Percentiles rank a stretch among this genome's conserved stretches.
phyloP scores from a whole-genome alignment of 345 rosid genomes.

The Syzygium jambos region DNA sequence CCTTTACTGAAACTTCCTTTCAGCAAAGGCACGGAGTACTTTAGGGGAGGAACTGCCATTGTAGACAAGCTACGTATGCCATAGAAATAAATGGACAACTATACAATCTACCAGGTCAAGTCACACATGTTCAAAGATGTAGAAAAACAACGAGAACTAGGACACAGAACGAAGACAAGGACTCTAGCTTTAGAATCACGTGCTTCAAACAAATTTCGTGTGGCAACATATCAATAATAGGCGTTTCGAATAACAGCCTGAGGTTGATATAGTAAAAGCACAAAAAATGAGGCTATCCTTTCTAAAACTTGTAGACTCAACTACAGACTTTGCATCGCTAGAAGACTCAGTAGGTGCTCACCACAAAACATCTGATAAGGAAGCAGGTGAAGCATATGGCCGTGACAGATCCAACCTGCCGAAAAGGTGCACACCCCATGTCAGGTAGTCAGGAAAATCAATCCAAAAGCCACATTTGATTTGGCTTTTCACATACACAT shows the following conservation, averaged over 20 bases:
- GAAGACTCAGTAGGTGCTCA: conserved; percentile 16
- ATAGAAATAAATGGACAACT: background rate
- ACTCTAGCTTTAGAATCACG: background rate
- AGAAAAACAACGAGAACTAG: background rate
- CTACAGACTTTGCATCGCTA: background rate
- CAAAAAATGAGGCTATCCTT: background rate
- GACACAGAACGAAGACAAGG: background rate
- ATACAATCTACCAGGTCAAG: background rate
- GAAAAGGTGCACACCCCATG: background rate
- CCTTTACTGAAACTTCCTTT: background rate
- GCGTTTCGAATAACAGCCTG: background rate
- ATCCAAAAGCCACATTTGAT: background rate
- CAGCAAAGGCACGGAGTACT: background rate
- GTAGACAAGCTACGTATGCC: background rate
- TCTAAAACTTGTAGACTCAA: background rate
- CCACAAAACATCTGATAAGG: conserved; percentile 89
- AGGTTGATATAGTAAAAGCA: background rate
- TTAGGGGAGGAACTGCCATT: background rate
- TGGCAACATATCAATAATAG: background rate
- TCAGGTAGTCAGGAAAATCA: background rate
- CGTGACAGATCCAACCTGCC: conserved; percentile 97
- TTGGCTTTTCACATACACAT: background rate
- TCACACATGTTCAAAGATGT: background rate
- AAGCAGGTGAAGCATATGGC: conserved; percentile 96
- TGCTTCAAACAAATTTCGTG: background rate